Base-by-base conservation (phyloP, 345 rosid genomes). In the Isatis tinctoria region DNA sequence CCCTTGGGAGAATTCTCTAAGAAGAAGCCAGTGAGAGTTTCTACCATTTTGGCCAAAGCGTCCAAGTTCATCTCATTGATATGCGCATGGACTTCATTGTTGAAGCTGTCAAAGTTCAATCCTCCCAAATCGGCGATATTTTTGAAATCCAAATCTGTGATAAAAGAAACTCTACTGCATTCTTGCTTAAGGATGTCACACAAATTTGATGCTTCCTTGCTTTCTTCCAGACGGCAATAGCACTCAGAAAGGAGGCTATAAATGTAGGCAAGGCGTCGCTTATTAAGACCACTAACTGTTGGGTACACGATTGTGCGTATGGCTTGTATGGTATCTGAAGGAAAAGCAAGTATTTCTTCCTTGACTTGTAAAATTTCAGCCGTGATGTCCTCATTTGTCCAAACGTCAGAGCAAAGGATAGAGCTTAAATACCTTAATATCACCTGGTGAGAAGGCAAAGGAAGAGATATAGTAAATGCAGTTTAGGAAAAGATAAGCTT, bases 11-110 rank as follows among this genome's bases (percentile, higher is more conserved):
- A 75, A 56, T 80, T 68, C 65, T 79, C 84, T 30, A 73, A 30
- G 78, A 70, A 82, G 67, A 79, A 61, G 68, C 86, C 67, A 47
- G 70, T 80, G 70, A 90, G 72, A 24, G 70, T 78, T 79, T 81
- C 78, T 22, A 92, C 98, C 96, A 95, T 84, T 74, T 79, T 80
- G 67, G 99, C 93, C 85, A 95, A 85, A 77, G 91, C 89, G 75
- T 92, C 94, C 83, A 95, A 63, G 78, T 74, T 85, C 73, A 35
- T 36, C 65, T 90, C 92, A 63, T 85, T 76, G 58, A 85, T 74
- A 43, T 86, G 86, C 22, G 82, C 78, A 78, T 70, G 87, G 47
- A 95, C 84, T 85, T 95, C 99, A 17, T 66, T 76, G 22, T 70
- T 78, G 83, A 92, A 85, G 71, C 78, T 78, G 78, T 83, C 80